Conservation (phyloP, 2,329 filamentous ascomycete species). For the Nemania diffusa region DNA sequence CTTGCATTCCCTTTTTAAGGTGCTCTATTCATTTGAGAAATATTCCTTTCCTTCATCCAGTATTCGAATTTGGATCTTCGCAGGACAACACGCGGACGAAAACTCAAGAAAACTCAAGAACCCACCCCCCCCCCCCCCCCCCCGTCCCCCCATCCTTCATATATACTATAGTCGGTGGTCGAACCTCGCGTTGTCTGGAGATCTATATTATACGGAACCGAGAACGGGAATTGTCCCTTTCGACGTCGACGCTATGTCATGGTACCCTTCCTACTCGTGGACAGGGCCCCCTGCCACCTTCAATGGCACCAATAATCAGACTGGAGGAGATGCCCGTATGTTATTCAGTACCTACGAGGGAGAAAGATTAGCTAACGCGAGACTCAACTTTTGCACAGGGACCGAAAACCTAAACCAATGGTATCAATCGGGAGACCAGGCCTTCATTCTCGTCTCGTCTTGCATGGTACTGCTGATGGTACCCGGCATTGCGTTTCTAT, state of each 20-base stretch:
- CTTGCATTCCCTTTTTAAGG: conserved; percentile 17
- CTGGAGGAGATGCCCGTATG: conserved; percentile 84
- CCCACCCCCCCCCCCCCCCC: background rate
- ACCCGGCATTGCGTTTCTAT: conserved; percentile 95
- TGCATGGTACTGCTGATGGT: conserved; percentile 98
- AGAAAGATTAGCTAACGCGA: conserved; percentile 30
- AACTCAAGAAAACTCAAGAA: background rate
- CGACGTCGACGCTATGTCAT: conserved; percentile 60
- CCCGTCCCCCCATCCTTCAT: background rate
- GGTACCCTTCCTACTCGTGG: conserved; percentile 58
- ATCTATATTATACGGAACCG: background rate
- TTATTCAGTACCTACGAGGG: conserved; percentile 41
- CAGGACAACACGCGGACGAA: background rate
- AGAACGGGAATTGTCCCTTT: background rate
- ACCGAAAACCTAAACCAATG: conserved; percentile 94
- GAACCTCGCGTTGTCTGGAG: background rate
- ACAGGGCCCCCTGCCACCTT: conserved; percentile 67
- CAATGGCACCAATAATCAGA: conserved; percentile 71
- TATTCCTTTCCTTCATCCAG: background rate
- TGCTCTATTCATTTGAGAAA: conserved; percentile 1
- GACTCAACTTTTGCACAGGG: conserved; percentile 59
- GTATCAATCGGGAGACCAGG: conserved; percentile 90
- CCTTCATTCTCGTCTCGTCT: conserved; percentile 88
- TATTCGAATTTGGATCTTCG: background rate
- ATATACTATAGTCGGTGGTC: background rate